phyloP scores from a whole-genome alignment of 768 basidiomycete genomes.

The Trametes gibbosa region DNA sequence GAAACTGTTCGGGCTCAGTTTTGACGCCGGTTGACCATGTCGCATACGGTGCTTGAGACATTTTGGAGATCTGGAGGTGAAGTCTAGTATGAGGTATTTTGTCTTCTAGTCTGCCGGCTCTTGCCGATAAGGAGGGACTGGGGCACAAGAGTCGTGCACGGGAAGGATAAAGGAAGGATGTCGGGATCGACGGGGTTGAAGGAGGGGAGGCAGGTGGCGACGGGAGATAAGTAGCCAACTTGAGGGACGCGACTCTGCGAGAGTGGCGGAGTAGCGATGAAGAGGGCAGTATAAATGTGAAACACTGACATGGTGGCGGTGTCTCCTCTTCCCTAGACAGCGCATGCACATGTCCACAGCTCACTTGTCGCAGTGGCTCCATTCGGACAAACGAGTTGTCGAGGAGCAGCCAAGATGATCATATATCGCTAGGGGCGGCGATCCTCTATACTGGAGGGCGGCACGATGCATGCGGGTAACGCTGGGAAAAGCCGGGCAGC shows the following conservation, averaged over 20 bases:
- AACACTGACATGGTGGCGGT: slow-evolving; percentile 21
- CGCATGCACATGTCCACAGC: slow-evolving; percentile 7
- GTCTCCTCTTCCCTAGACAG: slow-evolving; percentile 11
- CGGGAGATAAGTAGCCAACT: slow-evolving; percentile 42
- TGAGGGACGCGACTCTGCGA: slow-evolving; percentile 23
- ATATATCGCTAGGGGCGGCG: slow-evolving; percentile 34
- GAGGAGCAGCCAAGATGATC: slow-evolving; percentile 29
- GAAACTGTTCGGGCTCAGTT: slow-evolving; percentile 13
- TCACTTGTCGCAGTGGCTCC: background rate
- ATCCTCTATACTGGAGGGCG: slow-evolving; percentile 18
- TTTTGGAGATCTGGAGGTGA: slow-evolving; percentile 2
- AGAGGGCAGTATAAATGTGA: slow-evolving; percentile 37
- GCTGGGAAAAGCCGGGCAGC: background rate
- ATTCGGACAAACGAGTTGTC: background rate
- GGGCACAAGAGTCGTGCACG: slow-evolving; percentile 7
- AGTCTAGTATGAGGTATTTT: slow-evolving; percentile 12
- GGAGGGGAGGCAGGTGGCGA: slow-evolving; percentile 37
- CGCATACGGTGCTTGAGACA: slow-evolving; percentile 20
- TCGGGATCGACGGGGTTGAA: slow-evolving; percentile 16
- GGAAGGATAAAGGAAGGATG: slow-evolving; percentile 2
- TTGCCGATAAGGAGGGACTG: slow-evolving; percentile 5
- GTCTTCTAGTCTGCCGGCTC: background rate
- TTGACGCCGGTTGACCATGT: slow-evolving; percentile 19
- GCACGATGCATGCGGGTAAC: background rate
- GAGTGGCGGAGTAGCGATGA: slow-evolving; percentile 20